A percentile compares a stretch with the other conserved stretches of the same genome.
These are phyloP conservation scores for Pleurostoma richardsiae DNA, from an alignment of 2,329 filamentous ascomycete species.

Conservation along the genomic window DNA sequence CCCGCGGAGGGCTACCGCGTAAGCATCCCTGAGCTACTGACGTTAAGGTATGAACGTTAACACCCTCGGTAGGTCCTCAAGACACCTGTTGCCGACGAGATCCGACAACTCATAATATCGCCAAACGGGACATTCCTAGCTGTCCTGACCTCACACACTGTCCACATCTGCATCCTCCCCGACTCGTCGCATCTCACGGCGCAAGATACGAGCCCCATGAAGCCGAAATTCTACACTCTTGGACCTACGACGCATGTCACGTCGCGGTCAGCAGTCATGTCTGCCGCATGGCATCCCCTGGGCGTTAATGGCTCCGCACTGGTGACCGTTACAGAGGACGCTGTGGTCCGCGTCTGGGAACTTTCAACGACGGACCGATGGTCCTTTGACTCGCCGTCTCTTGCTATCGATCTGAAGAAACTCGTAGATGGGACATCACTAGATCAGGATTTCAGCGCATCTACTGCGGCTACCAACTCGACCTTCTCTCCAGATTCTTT, in stretches of 20 bases:
- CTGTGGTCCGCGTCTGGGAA: constrained; percentile 87
- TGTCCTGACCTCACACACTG: constrained; percentile 79
- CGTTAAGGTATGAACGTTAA: too few relatives aligned
- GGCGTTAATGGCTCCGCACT: constrained; percentile 77
- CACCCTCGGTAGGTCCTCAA: constrained; percentile 57
- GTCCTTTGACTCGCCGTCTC: constrained; percentile 78
- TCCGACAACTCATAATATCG: constrained; percentile 80
- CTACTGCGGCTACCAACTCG: constrained; percentile 67
- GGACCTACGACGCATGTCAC: constrained; percentile 89
- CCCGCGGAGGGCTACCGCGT: constrained; percentile 42
- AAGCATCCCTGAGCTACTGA: constrained; percentile 13
- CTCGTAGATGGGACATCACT: constrained; percentile 77
- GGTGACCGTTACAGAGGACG: constrained; percentile 84
- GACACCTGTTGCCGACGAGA: constrained; percentile 73
- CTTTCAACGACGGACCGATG: constrained; percentile 76
- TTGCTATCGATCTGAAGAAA: constrained; percentile 85
- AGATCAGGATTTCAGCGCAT: constrained; percentile 79
- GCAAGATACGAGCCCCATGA: constrained; percentile 63
- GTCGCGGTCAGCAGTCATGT: constrained; percentile 73
- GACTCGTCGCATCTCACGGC: constrained; percentile 71
- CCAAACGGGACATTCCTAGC: constrained; percentile 78
- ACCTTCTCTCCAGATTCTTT: constrained; percentile 84
- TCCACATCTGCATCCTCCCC: constrained; percentile 83
- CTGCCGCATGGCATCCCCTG: constrained; percentile 87
- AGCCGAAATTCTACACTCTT: constrained; percentile 83